A percentile compares a stretch with the other conserved stretches of the same genome.
Evolutionary conservation across 2,329 filamentous ascomycete genomes (phyloP).

Genomic region (Triangularia setosa): DNA sequence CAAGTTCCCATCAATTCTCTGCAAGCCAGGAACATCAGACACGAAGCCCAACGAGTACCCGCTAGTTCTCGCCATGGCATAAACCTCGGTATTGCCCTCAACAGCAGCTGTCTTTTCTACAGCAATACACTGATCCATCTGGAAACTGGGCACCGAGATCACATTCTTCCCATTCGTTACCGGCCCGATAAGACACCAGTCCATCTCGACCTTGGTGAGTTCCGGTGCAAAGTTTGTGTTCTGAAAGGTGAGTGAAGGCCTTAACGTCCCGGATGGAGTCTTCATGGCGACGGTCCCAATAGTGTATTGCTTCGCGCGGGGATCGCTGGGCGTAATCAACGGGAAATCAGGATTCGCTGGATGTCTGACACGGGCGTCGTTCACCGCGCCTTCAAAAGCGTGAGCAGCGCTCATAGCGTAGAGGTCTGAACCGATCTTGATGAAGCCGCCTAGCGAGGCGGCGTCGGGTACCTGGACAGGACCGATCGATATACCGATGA

Average conservation of each 20-base stretch:
- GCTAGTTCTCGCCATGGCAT: slow-evolving; percentile 18
- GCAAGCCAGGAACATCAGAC: slow-evolving; percentile 20
- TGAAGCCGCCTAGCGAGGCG: slow-evolving; percentile 17
- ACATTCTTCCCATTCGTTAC: slow-evolving; percentile 15
- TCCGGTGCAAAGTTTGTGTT: not conserved
- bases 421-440: not conserved
- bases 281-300: slow-evolving; percentile 12
- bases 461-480: slow-evolving; percentile 7
- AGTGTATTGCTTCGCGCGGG: not conserved
- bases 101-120: slow-evolving; percentile 8
- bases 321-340: slow-evolving; percentile 1
- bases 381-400: slow-evolving; percentile 11
- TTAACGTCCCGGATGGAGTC: slow-evolving; percentile 1
- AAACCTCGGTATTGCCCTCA: slow-evolving; percentile 22
- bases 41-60: slow-evolving; percentile 22
- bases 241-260: slow-evolving; percentile 14
- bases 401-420: slow-evolving; percentile 19
- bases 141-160: slow-evolving; percentile 11
- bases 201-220: slow-evolving; percentile 17
- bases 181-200: slow-evolving; percentile 19
- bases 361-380: slow-evolving; percentile 9
- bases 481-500: slow-evolving; percentile 18
- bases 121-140: not conserved
- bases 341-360: slow-evolving; percentile 12
- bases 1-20: slow-evolving; percentile 5